Conservation (phyloP, 225 moss, liverwort and hornwort genomes). For the Lunularia cruciata region DNA sequence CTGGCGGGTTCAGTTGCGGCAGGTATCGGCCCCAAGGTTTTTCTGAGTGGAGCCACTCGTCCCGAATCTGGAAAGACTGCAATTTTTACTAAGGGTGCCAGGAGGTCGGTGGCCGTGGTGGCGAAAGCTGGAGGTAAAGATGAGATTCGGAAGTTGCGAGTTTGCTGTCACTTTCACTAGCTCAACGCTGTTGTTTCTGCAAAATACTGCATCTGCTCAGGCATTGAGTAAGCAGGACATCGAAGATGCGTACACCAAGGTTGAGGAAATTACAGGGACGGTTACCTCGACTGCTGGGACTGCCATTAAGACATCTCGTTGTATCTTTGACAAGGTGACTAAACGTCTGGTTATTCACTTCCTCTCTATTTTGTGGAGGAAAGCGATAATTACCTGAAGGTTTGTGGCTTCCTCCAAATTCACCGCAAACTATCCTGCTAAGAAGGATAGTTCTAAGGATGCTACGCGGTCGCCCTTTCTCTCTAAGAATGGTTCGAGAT, state of each 20-base stretch:
- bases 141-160: conserved; percentile 6
- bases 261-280: conserved; percentile 36
- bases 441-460: no score
- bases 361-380: no score
- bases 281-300: conserved; percentile 45
- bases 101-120: neutral
- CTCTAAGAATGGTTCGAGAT: no score
- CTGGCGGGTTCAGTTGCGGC: conserved; percentile 13
- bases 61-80: neutral
- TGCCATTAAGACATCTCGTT: conserved; percentile 42
- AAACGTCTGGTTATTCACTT: no score
- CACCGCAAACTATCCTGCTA: no score
- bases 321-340: conserved; percentile 41
- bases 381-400: no score
- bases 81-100: neutral
- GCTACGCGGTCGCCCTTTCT: no score
- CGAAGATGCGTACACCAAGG: conserved; percentile 49
- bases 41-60: conserved; percentile 9
- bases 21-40: conserved; percentile 3
- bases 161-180: conserved; percentile 18
- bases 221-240: conserved; percentile 78
- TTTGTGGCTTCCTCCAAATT: no score
- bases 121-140: conserved; percentile 11
- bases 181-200: conserved; percentile 37
- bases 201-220: conserved; percentile 52